These are phyloP conservation scores for Fraxinus pennsylvanica DNA, from an alignment of 257 asterid species.

Conservation along the genomic window DNA sequence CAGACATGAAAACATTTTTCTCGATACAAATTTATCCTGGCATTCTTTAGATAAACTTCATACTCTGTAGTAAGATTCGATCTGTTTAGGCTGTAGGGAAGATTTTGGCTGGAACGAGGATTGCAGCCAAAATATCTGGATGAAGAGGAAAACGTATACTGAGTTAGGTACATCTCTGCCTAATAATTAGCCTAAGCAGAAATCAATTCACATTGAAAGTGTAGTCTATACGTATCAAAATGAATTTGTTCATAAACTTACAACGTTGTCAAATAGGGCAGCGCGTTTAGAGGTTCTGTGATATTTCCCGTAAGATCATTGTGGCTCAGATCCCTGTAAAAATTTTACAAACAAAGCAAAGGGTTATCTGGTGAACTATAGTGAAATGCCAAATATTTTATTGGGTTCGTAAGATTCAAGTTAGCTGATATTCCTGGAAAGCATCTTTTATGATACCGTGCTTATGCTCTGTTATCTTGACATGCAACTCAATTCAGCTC, in stretches of 20 bases:
- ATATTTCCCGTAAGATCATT: constrained; percentile 58
- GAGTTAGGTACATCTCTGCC: constrained; percentile 6
- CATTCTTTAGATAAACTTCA: constrained; percentile 27
- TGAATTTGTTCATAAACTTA: constrained; percentile 32
- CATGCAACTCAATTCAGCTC: neutral
- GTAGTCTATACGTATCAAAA: neutral
- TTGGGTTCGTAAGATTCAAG: neutral
- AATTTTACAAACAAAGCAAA: constrained; percentile 4
- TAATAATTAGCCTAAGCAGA: neutral
- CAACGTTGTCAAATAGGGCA: constrained; percentile 46
- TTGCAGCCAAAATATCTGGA: constrained; percentile 64
- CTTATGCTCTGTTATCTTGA: neutral
- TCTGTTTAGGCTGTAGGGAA: constrained; percentile 36
- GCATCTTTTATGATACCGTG: neutral
- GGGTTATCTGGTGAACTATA: constrained; percentile 1
- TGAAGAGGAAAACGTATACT: constrained; percentile 7
- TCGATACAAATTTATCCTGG: neutral
- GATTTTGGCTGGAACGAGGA: constrained; percentile 34
- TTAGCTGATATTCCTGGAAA: neutral
- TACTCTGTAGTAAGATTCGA: constrained; percentile 65
- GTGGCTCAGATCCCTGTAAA: constrained; percentile 63
- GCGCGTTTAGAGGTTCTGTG: constrained; percentile 33
- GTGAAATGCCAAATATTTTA: constrained; percentile 6
- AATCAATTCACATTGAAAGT: constrained; percentile 3
- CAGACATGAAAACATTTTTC: neutral